Base-by-base conservation (phyloP, 495 filamentous ascomycete genomes). In the Xylaria cubensis region DNA sequence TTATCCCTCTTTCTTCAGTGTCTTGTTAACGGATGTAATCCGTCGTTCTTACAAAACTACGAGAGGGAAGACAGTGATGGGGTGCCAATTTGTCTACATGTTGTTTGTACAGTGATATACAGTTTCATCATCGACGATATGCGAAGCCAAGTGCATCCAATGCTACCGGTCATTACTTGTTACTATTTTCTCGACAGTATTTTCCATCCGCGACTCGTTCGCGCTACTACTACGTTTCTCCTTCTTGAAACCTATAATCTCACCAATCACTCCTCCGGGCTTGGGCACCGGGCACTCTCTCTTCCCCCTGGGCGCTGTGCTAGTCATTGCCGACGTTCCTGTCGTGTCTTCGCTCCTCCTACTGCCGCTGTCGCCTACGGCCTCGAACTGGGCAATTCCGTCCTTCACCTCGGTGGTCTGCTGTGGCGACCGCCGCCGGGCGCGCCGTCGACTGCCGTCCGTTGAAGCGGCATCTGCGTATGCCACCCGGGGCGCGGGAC, bases 211-310 rank as follows among this genome's bases (percentile, higher is more conserved):
- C 26, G 55, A 24, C 26, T 1, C 21, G 41, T 21, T 26, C 15
- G 8, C 24, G 7, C 15, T 24, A 39, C 29, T 24, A 5, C 29
- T 24, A 5, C 62, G 39, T 44, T 46, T 46, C 21, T 73, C 69
- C 58, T 76, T 78, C 36, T 79, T 85, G 75, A 96, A 91, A 0
- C 94, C 93, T 73, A 97, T 81, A 50, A 95, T 76, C 77, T 92
- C 87, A 26, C 92, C 92, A 65, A 96, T 80, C 15, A 93, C 79
- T 12, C 93, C 94, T 21, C 87, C 84, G 0, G 94, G 94, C 76
- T 97, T 97, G 4, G 94, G 94, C 2, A 97, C 91, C 0, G 94
- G 94, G 75, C 94, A 97, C 78, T 94, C 77, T 46, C 76, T 70
- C 42, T 78, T 86, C 64, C 83, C 81, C 77, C 79, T 84, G 41